Evolutionary conservation across 2,329 filamentous ascomycete species (phyloP), one percentile per base, ranked within the genome.

Genomic region (Cordyceps militaris): DNA sequence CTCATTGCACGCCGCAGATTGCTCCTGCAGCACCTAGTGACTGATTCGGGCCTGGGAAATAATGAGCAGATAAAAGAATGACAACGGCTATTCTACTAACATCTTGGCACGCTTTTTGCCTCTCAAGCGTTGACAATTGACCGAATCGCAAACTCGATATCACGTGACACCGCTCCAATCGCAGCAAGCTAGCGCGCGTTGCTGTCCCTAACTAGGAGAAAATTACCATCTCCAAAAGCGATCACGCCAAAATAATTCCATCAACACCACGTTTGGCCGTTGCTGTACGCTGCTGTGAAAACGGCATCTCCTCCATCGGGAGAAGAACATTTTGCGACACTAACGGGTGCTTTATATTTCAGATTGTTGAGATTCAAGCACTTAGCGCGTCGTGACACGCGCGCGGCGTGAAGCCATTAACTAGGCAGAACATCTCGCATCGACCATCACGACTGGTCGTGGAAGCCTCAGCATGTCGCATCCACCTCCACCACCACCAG

Each of bases 401-500:
- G 70, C 64, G 23, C 63, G 67, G 70, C 70, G 70, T 70, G 66
- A 62, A 65, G 67, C 66, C 65, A 62, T 65, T 59, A 61, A 66
- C 62, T 62, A 63, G 62, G 62, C 60, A 52, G 55, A 30, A 46
- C 46, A 14, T 44, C 47, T 28, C 44, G 21, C 32, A 32, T 47
- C 19, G 28, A 51, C 47, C 47, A 44, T 36, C 47, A 28, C 55
- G 55, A 57, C 47, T 57, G 36, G 67, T 69, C 62, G 61, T 60
- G 59, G n/a, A 65, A 64, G 60, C 62, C 65, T 30, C 10, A 71
- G 64, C 58, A 83, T 83, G 80, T 80, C 79, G 63, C 75, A 76
- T 64, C 74, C 71, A 57, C 80, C 79, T 48, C 80, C 81, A 59
- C 81, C 81, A 16, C 81, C 81, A 40, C 81, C 81, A 28, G 80